These are phyloP conservation scores for Dryas alaskensis DNA, from an alignment of 306 rosid genomes.

Conservation along the genomic window DNA sequence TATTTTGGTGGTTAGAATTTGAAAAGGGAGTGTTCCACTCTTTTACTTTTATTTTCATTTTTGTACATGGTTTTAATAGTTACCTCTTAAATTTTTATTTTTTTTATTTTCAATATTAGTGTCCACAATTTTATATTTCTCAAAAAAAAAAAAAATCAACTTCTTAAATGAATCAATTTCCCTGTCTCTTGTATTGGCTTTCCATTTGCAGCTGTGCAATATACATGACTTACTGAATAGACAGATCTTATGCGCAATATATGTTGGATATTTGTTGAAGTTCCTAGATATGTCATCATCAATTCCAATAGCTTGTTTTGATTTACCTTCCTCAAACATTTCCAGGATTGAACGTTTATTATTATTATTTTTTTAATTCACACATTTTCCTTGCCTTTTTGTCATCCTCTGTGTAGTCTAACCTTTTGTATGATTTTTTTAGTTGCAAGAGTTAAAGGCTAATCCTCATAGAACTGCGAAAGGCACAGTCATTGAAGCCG, in stretches of 20 bases:
- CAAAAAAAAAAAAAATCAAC: too few species aligned
- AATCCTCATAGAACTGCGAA: conserved; percentile 87
- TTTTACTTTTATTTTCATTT: too few species aligned
- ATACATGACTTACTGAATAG: too few species aligned
- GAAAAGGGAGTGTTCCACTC: background rate
- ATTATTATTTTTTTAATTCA: background rate
- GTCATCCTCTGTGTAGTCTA: conserved; percentile 28
- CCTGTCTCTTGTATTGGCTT: too few species aligned
- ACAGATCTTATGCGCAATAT: too few species aligned
- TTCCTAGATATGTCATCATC: background rate
- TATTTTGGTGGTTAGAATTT: background rate
- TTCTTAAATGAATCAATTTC: too few species aligned
- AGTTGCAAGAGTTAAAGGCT: conserved; percentile 99
- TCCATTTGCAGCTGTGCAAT: too few species aligned
- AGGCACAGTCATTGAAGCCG: conserved; percentile 95
- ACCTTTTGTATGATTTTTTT: conserved; percentile 35
- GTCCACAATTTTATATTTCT: too few species aligned
- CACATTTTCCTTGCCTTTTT: conserved; percentile 1
- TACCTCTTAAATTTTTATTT: too few species aligned
- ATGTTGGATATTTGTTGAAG: too few species aligned
- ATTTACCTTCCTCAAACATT: background rate
- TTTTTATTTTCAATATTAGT: too few species aligned
- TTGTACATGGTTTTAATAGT: too few species aligned
- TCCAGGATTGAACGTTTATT: background rate
- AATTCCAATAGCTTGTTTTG: background rate